phyloP scores from a whole-genome alignment of 805 yeast species.

The Isabelozyma gotoi region DNA sequence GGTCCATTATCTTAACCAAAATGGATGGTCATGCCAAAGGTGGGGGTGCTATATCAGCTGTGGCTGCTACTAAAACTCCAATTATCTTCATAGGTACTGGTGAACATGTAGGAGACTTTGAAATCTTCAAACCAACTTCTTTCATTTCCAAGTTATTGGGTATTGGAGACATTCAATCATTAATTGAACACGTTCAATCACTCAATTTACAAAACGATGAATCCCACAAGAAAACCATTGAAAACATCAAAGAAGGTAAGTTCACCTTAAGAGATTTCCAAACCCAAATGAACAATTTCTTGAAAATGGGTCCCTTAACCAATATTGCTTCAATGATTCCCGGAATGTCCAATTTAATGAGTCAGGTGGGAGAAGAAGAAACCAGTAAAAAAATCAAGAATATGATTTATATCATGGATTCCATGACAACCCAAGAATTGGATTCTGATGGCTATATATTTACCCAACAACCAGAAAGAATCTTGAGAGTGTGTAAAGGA shows the following conservation, averaged over 20 bases:
- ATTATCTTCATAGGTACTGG: slow-evolving; percentile 97
- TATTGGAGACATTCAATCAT: slow-evolving; percentile 91
- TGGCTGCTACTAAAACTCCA: slow-evolving; percentile 95
- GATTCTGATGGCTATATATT: slow-evolving; percentile 87
- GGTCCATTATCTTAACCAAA: slow-evolving; percentile 91
- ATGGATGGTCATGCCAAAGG: slow-evolving; percentile 99
- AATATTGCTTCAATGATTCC: slow-evolving; percentile 96
- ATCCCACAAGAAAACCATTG: slow-evolving; percentile 86
- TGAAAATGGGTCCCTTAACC: slow-evolving; percentile 95
- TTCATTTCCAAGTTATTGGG: slow-evolving; percentile 92
- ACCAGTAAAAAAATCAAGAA: slow-evolving; percentile 78
- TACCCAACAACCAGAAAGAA: slow-evolving; percentile 77
- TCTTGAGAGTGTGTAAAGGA: slow-evolving; percentile 89
- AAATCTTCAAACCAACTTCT: slow-evolving; percentile 83
- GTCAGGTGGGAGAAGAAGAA: slow-evolving; percentile 89
- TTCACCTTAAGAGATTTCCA: slow-evolving; percentile 90
- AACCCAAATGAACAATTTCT: slow-evolving; percentile 89
- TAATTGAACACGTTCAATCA: slow-evolving; percentile 90
- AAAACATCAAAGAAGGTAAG: slow-evolving; percentile 91
- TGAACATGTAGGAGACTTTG: slow-evolving; percentile 92
- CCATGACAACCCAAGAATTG: slow-evolving; percentile 90
- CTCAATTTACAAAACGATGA: slow-evolving; percentile 62
- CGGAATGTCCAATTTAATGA: slow-evolving; percentile 80
- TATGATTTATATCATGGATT: slow-evolving; percentile 90
- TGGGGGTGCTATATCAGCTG: slow-evolving; percentile 99